phyloP scores from a whole-genome alignment of 2,329 filamentous ascomycete species.

The Diatrype stigma region DNA sequence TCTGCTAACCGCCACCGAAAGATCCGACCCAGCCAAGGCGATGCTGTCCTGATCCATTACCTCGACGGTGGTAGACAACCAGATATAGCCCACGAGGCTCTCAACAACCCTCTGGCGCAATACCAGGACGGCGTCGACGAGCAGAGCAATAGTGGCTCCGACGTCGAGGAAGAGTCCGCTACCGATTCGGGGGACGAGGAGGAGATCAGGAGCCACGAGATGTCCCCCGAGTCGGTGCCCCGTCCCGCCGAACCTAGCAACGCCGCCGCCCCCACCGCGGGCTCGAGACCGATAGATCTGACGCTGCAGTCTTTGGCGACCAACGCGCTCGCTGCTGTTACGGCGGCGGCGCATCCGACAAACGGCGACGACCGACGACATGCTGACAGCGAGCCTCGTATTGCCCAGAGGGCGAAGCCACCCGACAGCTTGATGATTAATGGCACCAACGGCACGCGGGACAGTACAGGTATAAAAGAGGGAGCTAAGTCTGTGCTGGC shows the following conservation, averaged over 20 bases:
- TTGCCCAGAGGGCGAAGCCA: conserved; percentile 12
- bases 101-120: conserved; percentile 46
- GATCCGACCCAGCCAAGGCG: conserved; percentile 54
- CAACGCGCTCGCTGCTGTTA: conserved; percentile 22
- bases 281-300: conserved; percentile 14
- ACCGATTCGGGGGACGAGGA: conserved; percentile 26
- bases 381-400: conserved; percentile 10
- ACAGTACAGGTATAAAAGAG: conserved; percentile 12
- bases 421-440: conserved; percentile 11
- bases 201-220: conserved; percentile 25
- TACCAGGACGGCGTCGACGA: conserved; percentile 41
- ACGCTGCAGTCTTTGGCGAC: conserved; percentile 24
- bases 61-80: conserved; percentile 61
- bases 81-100: conserved; percentile 59
- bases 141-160: conserved; percentile 26
- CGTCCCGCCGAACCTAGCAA: conserved; percentile 11
- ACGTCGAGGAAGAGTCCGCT: conserved; percentile 9
- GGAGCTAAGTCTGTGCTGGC: conserved; percentile 22
- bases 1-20: conserved; percentile 51
- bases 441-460: conserved; percentile 11
- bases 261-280: conserved; percentile 3
- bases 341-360: conserved; percentile 16
- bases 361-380: conserved; percentile 14
- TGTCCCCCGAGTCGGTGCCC: conserved; percentile 24
- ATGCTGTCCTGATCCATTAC: conserved; percentile 63